Evolutionary conservation across 1,284 basidiomycete genomes (phyloP).

Genomic region (Fomitopsis pinicola): DNA sequence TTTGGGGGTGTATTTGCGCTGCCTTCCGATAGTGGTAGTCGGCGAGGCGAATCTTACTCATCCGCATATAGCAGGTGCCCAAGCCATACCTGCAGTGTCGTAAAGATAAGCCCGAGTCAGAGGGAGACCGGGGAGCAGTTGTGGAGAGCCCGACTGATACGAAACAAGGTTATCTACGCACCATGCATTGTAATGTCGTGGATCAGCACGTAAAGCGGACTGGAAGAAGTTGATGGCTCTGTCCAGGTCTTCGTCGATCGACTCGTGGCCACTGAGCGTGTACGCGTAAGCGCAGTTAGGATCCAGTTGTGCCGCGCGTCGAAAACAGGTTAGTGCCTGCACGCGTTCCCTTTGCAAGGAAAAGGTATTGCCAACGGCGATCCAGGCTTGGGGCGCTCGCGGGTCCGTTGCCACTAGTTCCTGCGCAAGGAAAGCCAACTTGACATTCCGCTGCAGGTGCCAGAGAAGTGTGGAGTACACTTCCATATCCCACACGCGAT

Average conservation of each 20-base stretch:
- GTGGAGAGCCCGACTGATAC: not conserved
- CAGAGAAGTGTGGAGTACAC: constrained; percentile 91
- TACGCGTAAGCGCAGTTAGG: constrained; percentile 87
- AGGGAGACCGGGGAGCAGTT: not conserved
- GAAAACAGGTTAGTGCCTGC: constrained; percentile 89
- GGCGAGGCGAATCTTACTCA: constrained; percentile 85
- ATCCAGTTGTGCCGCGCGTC: constrained; percentile 81
- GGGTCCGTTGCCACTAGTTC: constrained; percentile 81
- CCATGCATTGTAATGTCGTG: constrained; percentile 95
- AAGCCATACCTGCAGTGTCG: constrained; percentile 80
- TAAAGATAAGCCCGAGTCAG: constrained; percentile 16
- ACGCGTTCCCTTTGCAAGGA: constrained; percentile 87
- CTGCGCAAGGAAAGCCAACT: constrained; percentile 87
- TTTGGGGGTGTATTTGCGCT: constrained; percentile 84
- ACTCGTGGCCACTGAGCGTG: constrained; percentile 92
- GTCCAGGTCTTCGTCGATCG: constrained; percentile 88
- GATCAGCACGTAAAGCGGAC: constrained; percentile 81
- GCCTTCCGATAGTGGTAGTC: constrained; percentile 95
- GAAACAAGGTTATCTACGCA: constrained; percentile 34
- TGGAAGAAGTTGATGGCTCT: constrained; percentile 88
- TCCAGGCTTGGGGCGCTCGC: constrained; percentile 86
- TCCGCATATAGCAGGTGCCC: constrained; percentile 88
- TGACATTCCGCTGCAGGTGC: constrained; percentile 81
- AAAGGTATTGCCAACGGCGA: constrained; percentile 91
- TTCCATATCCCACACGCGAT: constrained; percentile 88